A percentile compares a stretch with the other conserved stretches of the same genome.
Evolutionary conservation across 2,329 filamentous ascomycete genomes (phyloP).

Genomic region (Xylariales sp.): DNA sequence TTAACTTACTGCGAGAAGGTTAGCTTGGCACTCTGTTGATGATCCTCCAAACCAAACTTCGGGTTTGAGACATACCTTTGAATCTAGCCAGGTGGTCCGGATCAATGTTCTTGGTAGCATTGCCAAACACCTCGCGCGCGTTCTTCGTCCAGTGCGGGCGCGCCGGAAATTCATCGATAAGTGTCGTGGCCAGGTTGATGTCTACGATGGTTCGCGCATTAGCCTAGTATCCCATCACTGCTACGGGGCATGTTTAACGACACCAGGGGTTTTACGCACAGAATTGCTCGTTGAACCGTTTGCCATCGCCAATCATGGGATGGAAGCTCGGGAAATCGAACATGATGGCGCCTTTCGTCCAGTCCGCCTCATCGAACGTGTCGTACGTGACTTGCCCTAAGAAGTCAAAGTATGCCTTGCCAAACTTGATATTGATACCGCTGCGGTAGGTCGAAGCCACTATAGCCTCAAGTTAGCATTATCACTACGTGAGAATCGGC

Average conservation of each 20-base stretch:
- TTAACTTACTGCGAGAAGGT: conserved; percentile 22
- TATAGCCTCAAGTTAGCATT: conserved; percentile 44
- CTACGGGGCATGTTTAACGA: background rate
- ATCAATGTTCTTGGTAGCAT: conserved; percentile 60
- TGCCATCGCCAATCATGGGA: conserved; percentile 57
- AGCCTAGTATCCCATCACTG: background rate
- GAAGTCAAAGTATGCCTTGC: conserved; percentile 60
- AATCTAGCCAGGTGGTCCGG: conserved; percentile 59
- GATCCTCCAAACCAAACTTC: background rate
- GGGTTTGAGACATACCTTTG: conserved; percentile 53
- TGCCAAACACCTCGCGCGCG: conserved; percentile 59
- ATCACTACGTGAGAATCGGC: background rate
- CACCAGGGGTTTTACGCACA: conserved; percentile 51
- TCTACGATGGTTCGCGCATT: conserved; percentile 46
- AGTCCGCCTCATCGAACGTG: conserved; percentile 61
- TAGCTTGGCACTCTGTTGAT: conserved; percentile 4
- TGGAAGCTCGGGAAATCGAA: conserved; percentile 64
- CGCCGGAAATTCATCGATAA: conserved; percentile 63
- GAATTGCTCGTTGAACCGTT: conserved; percentile 63
- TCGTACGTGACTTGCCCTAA: conserved; percentile 62
- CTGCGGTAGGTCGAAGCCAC: conserved; percentile 64
- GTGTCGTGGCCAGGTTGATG: conserved; percentile 57
- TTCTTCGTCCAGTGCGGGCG: conserved; percentile 67
- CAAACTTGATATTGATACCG: conserved; percentile 66
- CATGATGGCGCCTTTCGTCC: conserved; percentile 63